These are phyloP conservation scores for Parastagonospora nodorum DNA, from an alignment of 2,329 filamentous ascomycete species.

Conservation along the genomic window DNA sequence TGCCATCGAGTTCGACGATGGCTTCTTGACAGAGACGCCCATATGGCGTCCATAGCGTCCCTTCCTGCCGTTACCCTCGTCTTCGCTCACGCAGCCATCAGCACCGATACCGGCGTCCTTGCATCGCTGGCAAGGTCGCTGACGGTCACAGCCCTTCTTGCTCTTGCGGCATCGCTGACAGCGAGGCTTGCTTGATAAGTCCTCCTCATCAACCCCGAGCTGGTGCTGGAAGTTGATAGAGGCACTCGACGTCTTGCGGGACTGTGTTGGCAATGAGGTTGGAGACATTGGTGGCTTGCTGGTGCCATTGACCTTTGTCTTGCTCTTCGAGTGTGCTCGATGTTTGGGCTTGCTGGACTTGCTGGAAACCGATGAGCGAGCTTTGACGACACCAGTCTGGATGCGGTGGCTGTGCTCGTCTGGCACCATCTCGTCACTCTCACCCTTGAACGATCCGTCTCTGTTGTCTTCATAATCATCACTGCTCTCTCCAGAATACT, in stretches of 20 bases:
- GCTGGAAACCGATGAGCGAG: constrained; percentile 44
- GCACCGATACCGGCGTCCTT: constrained; percentile 92
- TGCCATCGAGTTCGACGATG: constrained; percentile 39
- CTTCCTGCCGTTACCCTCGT: constrained; percentile 96
- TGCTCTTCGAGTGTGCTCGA: constrained; percentile 57
- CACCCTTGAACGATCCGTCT: constrained; percentile 60
- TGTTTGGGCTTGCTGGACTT: constrained; percentile 49
- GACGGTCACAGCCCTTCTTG: constrained; percentile 98
- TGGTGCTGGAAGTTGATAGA: constrained; percentile 70
- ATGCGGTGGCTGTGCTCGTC: constrained; percentile 47
- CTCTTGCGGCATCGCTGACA: constrained; percentile 99
- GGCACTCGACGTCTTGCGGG: constrained; percentile 75
- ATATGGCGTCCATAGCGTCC: constrained; percentile 81
- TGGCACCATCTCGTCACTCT: constrained; percentile 54
- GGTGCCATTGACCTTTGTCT: constrained; percentile 50
- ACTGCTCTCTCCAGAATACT: constrained; percentile 59
- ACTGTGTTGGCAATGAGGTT: constrained; percentile 67
- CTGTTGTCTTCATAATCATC: constrained; percentile 62
- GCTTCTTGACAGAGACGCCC: constrained; percentile 69
- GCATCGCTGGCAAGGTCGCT: constrained; percentile 92
- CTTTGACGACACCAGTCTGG: constrained; percentile 47
- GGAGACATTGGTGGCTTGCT: constrained; percentile 57
- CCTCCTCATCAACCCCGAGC: constrained; percentile 75
- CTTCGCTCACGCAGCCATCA: constrained; percentile 95
- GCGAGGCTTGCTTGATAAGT: constrained; percentile 91